phyloP scores from a whole-genome alignment of 129 eudicot genomes.

The Arctium minus region DNA sequence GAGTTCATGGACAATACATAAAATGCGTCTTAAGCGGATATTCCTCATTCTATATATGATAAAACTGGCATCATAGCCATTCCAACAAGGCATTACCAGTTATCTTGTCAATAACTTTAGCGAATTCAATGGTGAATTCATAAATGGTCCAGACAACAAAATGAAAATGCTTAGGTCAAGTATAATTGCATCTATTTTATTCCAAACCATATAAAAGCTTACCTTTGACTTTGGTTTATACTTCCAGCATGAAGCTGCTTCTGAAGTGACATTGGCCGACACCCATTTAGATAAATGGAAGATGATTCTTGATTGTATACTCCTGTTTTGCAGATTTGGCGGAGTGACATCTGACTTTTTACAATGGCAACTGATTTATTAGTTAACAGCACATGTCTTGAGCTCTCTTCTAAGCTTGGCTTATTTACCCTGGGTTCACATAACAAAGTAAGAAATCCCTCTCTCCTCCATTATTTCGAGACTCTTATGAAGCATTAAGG shows the following conservation, averaged over 20 bases:
- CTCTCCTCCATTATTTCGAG: neutral
- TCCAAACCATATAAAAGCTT: neutral
- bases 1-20: neutral
- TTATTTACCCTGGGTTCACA: constrained; percentile 5
- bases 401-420: constrained; percentile 9
- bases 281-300: neutral
- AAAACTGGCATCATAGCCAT: neutral
- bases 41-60: neutral
- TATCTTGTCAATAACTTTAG: neutral
- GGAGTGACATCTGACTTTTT: neutral
- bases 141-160: neutral
- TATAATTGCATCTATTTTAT: neutral
- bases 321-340: neutral
- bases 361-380: constrained; percentile 11
- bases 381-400: neutral
- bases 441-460: constrained; percentile 1
- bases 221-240: neutral
- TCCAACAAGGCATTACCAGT: neutral
- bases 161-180: neutral
- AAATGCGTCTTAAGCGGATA: neutral
- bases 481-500: neutral
- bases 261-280: neutral
- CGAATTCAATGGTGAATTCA: neutral
- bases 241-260: neutral
- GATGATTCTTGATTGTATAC: neutral